These are phyloP conservation scores for Fusarium irregulare DNA, from an alignment of 2,329 filamentous ascomycete genomes.

Conservation along the genomic window DNA sequence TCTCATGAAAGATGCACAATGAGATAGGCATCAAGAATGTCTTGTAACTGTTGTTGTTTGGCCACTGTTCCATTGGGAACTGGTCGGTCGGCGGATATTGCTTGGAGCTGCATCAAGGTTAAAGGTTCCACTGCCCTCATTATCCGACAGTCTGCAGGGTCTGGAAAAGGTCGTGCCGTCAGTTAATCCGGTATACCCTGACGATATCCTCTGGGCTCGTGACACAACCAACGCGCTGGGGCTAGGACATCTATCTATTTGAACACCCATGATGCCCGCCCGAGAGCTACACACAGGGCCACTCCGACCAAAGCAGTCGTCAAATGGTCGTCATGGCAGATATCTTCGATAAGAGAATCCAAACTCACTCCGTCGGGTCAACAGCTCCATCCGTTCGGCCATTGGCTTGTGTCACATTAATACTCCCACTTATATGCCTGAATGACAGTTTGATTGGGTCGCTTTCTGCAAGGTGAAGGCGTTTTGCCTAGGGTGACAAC, in stretches of 20 bases:
- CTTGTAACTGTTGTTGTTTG: constrained; percentile 31
- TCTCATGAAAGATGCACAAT: constrained; percentile 43
- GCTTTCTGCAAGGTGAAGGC: background rate
- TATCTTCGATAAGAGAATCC: background rate
- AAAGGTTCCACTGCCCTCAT: constrained; percentile 33
- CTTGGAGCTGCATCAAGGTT: background rate
- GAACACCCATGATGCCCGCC: background rate
- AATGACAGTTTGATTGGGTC: constrained; percentile 5
- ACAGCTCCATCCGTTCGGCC: background rate
- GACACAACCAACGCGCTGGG: background rate
- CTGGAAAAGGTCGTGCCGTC: constrained; percentile 1
- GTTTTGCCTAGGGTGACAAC: background rate
- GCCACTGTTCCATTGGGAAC: background rate
- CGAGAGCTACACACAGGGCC: background rate
- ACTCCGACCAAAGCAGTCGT: background rate
- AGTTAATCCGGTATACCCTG: background rate
- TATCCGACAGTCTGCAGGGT: constrained; percentile 23
- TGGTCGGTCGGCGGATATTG: constrained; percentile 13
- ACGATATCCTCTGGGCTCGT: background rate
- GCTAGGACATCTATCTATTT: background rate
- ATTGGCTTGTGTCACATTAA: constrained; percentile 1
- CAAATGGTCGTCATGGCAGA: background rate
- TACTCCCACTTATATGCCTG: background rate
- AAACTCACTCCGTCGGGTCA: background rate
- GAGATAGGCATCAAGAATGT: constrained; percentile 44